phyloP scores from a whole-genome alignment of 768 basidiomycete species.

The Leccinum rimulosum region DNA sequence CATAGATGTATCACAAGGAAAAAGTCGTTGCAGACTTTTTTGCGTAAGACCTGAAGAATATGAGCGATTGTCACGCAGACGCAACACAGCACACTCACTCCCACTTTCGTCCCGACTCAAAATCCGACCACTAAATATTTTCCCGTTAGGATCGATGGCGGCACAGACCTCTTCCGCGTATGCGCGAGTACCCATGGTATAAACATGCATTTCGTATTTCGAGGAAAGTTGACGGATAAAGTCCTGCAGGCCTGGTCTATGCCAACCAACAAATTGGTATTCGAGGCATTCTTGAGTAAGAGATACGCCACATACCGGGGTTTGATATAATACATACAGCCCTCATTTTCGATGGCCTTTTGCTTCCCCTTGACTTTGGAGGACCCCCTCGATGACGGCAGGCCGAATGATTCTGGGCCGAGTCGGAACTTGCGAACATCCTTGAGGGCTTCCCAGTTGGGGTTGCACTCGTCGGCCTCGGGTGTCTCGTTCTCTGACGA shows the following conservation, averaged over 20 bases:
- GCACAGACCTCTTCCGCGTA: conserved; percentile 96
- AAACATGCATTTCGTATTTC: conserved; percentile 98
- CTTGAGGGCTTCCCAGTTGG: conserved; percentile 88
- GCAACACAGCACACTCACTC: conserved; percentile 53
- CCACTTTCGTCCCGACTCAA: conserved; percentile 95
- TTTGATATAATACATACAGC: conserved; percentile 97
- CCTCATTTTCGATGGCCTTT: conserved; percentile 68
- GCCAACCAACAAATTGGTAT: background rate
- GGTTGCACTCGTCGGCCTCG: conserved; percentile 68
- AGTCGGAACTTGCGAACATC: conserved; percentile 90
- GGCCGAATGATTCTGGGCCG: conserved; percentile 68
- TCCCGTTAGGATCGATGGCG: conserved; percentile 87
- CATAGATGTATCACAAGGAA: conserved; percentile 97
- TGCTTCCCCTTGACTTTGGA: conserved; percentile 54
- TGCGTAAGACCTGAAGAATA: conserved; percentile 69
- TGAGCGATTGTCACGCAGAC: conserved; percentile 11
- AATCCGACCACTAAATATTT: conserved; percentile 82
- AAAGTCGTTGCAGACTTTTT: conserved; percentile 88
- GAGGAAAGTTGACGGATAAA: conserved; percentile 71
- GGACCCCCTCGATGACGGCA: conserved; percentile 39
- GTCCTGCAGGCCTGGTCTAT: conserved; percentile 76
- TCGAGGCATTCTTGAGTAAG: background rate
- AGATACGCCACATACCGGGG: conserved; percentile 63
- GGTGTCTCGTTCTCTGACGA: conserved; percentile 40
- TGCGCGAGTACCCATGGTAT: conserved; percentile 98